Conservation (phyloP, 1,284 basidiomycete species). For the Melampsora larici-populina region DNA sequence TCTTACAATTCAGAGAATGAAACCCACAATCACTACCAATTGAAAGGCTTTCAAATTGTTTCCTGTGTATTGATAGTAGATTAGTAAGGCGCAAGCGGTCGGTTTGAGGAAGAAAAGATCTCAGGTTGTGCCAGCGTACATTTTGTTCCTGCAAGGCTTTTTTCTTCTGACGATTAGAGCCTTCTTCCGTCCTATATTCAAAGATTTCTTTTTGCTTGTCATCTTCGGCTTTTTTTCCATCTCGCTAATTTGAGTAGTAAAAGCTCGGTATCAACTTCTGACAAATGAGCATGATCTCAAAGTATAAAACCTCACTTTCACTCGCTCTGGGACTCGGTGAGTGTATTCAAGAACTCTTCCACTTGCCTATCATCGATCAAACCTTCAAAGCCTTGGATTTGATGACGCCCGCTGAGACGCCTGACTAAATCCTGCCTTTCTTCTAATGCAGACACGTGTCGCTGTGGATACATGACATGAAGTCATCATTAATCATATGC, state of each 20-base stretch:
- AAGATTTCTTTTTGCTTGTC: slow-evolving; percentile 49
- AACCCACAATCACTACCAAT: slow-evolving; percentile 74
- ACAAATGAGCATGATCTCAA: background rate
- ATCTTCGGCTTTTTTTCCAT: too few species aligned
- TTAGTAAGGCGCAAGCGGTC: background rate
- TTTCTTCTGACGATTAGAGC: slow-evolving; percentile 29
- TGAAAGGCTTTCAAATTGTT: slow-evolving; percentile 64
- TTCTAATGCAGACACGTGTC: slow-evolving; percentile 68
- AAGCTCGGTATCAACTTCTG: slow-evolving; percentile 45
- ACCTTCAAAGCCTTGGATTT: slow-evolving; percentile 70
- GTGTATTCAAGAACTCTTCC: slow-evolving; percentile 64
- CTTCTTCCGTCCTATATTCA: slow-evolving; percentile 27
- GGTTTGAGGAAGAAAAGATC: background rate
- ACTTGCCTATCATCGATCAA: slow-evolving; percentile 67
- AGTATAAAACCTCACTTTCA: slow-evolving; percentile 60
- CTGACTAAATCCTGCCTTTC: slow-evolving; percentile 73
- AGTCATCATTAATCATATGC: too few species aligned
- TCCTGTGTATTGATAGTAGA: slow-evolving; percentile 18
- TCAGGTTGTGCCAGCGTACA: background rate
- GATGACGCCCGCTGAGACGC: slow-evolving; percentile 66
- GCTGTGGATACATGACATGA: slow-evolving; percentile 56
- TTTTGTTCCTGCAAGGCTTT: slow-evolving; percentile 33
- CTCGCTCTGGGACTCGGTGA: slow-evolving; percentile 63
- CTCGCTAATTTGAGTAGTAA: slow-evolving; percentile 16
- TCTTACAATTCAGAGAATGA: slow-evolving; percentile 58